phyloP scores from a whole-genome alignment of 805 yeast species.

The Candida berthetii region DNA sequence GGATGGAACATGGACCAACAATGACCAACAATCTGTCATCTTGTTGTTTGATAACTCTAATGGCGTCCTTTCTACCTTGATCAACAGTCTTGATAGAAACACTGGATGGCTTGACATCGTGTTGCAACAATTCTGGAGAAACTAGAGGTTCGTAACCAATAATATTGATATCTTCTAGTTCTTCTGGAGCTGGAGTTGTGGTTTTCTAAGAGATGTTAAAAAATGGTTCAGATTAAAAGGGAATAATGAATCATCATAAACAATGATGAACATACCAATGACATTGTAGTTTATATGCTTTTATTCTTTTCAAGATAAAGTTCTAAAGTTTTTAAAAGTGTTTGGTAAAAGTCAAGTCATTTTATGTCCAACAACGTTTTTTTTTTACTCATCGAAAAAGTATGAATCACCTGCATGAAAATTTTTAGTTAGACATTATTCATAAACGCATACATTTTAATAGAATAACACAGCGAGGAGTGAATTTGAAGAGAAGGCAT shows the following conservation, averaged over 20 bases:
- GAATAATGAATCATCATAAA: neutral
- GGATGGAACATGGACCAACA: constrained; percentile 97
- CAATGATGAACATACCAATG: neutral
- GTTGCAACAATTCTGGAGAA: constrained; percentile 87
- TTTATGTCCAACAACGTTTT: neutral
- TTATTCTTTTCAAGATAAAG: too few relatives aligned
- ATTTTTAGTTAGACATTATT: too few relatives aligned
- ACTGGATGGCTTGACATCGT: constrained; percentile 67
- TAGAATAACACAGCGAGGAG: too few relatives aligned
- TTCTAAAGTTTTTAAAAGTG: neutral
- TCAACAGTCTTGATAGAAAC: constrained; percentile 57
- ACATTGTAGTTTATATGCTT: neutral
- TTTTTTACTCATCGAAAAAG: neutral
- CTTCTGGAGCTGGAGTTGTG: constrained; percentile 17
- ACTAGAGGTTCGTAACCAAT: constrained; percentile 91
- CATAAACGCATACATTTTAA: too few relatives aligned
- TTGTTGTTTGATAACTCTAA: constrained; percentile 62
- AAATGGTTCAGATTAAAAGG: too few relatives aligned
- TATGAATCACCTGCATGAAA: neutral
- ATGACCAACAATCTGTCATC: constrained; percentile 84
- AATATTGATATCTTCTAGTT: constrained; percentile 67
- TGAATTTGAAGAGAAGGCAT: too few relatives aligned
- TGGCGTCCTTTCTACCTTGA: constrained; percentile 73
- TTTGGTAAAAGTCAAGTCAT: too few relatives aligned
- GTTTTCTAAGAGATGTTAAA: neutral